Evolutionary conservation across 306 rosid species (phyloP), one percentile per base, ranked within the genome.

Genomic region (Casuarina cunninghamiana): DNA sequence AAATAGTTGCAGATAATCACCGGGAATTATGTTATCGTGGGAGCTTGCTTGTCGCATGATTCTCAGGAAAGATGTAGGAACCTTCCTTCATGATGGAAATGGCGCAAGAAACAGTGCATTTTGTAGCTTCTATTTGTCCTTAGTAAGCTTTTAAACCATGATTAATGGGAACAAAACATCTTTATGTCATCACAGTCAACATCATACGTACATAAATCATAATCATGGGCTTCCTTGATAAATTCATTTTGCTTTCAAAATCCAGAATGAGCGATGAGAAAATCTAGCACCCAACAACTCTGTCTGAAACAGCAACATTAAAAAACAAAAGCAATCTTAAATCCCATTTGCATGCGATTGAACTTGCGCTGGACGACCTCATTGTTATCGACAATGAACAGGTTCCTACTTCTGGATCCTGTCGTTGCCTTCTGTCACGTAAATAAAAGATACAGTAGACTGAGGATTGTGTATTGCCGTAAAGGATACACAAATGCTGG

Each of bases 51-150:
- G 7, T n/a, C 35, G 60, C 43, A 9, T 62, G 62, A 17, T 53
- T 16, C 69, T 80, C 43, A 75, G 86, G 93, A 91, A 83, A 84
- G 74, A 69, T 71, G 83, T 1, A 87, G 83, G 91, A 87, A 87
- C 81, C 84, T 84, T 91, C 91, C 68, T 75, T 4, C 6, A 75
- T 62, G 69, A 75, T 75, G 50, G 60, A 63, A 53, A 35, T 21
- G 19, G 65, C 39, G 55, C 44, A 78, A 72, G 73, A 62, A 86
- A 87, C 75, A 57, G n/a, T 82, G 80, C 49, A 76, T 72, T 82
- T 7, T 82, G 84, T 83, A 66, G 82, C 79, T 75, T 78, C 44
- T 80, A 61, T 70, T 82, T 86, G 76, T 86, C 84, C 54, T 53
- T 7, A 77, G 83, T 73, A 46, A 54, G 15, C 69, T 69, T 65